Percentiles rank a stretch among this genome's conserved stretches.
These are phyloP conservation scores for Syncephalastrum racemosum DNA, from an alignment of 371 early-diverging fungal species.

Conservation along the genomic window DNA sequence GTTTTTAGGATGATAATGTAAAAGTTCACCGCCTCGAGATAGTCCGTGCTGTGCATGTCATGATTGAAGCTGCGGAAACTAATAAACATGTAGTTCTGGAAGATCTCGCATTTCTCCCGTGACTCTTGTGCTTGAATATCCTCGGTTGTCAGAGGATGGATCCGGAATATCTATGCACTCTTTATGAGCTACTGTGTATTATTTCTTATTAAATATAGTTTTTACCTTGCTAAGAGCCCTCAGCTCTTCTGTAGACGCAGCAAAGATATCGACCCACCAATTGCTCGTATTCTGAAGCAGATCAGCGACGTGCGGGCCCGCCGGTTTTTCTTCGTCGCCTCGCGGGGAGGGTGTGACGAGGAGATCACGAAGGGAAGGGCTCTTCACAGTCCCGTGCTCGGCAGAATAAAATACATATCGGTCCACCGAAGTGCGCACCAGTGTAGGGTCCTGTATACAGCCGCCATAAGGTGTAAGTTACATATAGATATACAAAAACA, in stretches of 20 bases:
- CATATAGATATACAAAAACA: too few species aligned
- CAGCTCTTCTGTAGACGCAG: slow-evolving; percentile 84
- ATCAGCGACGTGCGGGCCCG: slow-evolving; percentile 19
- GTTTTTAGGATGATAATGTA: slow-evolving; percentile 79
- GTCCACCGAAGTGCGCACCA: slow-evolving; percentile 26
- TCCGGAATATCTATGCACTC: slow-evolving; percentile 48
- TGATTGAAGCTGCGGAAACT: slow-evolving; percentile 79
- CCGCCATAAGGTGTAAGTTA: too few species aligned
- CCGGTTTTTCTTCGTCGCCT: slow-evolving; percentile 10
- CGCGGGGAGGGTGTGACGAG: slow-evolving; percentile 20
- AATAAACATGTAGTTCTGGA: slow-evolving; percentile 90
- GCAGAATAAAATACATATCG: slow-evolving; percentile 62
- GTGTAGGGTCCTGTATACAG: slow-evolving; percentile 27
- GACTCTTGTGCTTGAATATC: slow-evolving; percentile 91
- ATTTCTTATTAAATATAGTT: too few species aligned
- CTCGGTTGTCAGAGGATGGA: slow-evolving; percentile 90
- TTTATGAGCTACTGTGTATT: background rate
- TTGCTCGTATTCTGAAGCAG: slow-evolving; percentile 45
- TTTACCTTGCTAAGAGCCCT: slow-evolving; percentile 61
- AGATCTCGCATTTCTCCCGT: slow-evolving; percentile 92
- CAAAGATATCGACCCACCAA: slow-evolving; percentile 90
- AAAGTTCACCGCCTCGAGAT: slow-evolving; percentile 78
- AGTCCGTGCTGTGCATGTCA: slow-evolving; percentile 68
- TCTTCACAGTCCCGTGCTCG: slow-evolving; percentile 50
- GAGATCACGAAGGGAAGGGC: slow-evolving; percentile 47